Evolutionary conservation across 495 filamentous ascomycete genomes (phyloP).

Genomic region (Lasiosphaeria hispida): DNA sequence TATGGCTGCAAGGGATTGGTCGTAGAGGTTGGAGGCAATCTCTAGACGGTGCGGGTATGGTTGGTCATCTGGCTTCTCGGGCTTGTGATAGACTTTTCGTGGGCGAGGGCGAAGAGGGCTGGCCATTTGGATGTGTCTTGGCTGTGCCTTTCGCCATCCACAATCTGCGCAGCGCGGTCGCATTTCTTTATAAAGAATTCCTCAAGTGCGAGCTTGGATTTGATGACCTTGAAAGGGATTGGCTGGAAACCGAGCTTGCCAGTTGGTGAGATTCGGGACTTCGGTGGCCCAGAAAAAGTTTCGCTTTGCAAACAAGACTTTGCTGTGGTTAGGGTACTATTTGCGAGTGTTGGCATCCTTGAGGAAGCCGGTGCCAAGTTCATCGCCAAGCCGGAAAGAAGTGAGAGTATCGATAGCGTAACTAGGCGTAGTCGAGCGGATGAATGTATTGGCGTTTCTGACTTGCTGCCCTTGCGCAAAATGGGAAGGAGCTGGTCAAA

Average conservation of each 20-base stretch:
- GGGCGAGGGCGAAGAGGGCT: not conserved
- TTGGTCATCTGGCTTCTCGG: not conserved
- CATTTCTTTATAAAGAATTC: not conserved
- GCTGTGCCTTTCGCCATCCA: not conserved
- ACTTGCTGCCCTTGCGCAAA: not conserved
- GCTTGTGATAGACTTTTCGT: not conserved
- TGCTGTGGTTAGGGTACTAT: not conserved
- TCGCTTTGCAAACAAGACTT: not conserved
- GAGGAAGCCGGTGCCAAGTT: not conserved
- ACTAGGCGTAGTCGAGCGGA: not conserved
- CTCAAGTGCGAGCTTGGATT: not conserved
- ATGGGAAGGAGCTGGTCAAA: not conserved
- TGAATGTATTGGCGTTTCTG: not conserved
- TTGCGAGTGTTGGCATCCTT: not conserved
- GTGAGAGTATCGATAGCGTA: not conserved
- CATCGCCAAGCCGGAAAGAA: not conserved
- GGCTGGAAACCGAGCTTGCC: too few relatives aligned
- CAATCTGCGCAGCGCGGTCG: not conserved
- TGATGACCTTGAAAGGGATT: not conserved
- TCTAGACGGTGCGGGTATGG: not conserved
- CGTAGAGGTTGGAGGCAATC: slow-evolving; percentile 2
- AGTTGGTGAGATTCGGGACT: not conserved
- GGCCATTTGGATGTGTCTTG: not conserved
- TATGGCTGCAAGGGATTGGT: slow-evolving; percentile 1
- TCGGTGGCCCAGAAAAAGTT: slow-evolving; percentile 5